Evolutionary conservation across 345 rosid species (phyloP).

Genomic region (Triadica sebifera): DNA sequence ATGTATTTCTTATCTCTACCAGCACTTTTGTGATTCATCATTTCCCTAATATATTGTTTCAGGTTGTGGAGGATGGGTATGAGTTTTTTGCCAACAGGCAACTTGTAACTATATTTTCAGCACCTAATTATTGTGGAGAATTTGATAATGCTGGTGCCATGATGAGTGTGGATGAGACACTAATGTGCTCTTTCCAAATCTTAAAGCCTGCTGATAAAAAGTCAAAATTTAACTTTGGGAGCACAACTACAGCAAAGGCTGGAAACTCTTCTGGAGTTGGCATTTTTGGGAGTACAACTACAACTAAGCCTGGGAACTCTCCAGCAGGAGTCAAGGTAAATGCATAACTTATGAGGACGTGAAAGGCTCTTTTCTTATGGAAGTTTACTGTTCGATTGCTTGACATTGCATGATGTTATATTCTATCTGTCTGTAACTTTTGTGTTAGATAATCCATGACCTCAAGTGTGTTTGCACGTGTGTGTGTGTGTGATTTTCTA

Average conservation of each 20-base stretch:
- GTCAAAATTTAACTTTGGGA: conserved; percentile 34
- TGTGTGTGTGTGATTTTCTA: background rate
- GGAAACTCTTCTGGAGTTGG: conserved; percentile 47
- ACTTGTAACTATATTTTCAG: conserved; percentile 84
- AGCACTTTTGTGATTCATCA: background rate
- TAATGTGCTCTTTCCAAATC: conserved; percentile 84
- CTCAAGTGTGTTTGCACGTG: background rate
- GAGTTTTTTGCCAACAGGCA: conserved; percentile 73
- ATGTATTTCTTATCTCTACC: background rate
- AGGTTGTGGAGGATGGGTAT: conserved; percentile 93
- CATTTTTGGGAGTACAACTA: conserved; percentile 46
- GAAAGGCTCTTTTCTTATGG: background rate
- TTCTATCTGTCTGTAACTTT: background rate
- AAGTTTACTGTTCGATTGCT: background rate
- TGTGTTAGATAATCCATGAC: background rate
- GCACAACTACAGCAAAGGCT: conserved; percentile 38
- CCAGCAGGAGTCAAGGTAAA: conserved; percentile 56
- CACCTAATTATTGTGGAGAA: conserved; percentile 84
- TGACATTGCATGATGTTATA: background rate
- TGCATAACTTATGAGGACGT: conserved; percentile 2
- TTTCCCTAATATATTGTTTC: conserved; percentile 18
- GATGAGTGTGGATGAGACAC: conserved; percentile 76
- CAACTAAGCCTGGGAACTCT: conserved; percentile 44
- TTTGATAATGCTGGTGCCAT: conserved; percentile 88
- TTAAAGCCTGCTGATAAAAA: conserved; percentile 61